phyloP scores from a whole-genome alignment of 805 yeast genomes.

The Grigorovia transvaalensis region DNA sequence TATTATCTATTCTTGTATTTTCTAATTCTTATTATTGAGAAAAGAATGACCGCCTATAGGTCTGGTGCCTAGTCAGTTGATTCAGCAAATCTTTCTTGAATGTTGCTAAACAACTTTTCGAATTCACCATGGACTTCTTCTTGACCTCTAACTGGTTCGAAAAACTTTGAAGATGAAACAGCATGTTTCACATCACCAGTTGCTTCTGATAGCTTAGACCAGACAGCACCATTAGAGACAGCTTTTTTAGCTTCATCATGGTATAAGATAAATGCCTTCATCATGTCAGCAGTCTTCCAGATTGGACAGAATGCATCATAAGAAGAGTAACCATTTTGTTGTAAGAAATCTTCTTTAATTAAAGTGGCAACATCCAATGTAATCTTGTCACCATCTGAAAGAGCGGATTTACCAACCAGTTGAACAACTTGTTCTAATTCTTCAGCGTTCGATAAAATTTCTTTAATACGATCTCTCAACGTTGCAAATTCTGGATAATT shows the following conservation, averaged over 20 bases:
- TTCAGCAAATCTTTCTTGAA: conserved; percentile 89
- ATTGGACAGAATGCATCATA: conserved; percentile 99
- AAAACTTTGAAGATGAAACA: conserved; percentile 90
- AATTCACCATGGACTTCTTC: conserved; percentile 66
- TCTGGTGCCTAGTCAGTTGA: conserved; percentile 60
- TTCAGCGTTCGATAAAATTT: conserved; percentile 92
- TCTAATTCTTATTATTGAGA: background rate
- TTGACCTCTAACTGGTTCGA: conserved; percentile 90
- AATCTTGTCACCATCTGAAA: conserved; percentile 93
- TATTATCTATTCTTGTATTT: no score
- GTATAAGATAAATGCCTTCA: conserved; percentile 86
- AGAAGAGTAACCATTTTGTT: conserved; percentile 97
- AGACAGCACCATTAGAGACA: conserved; percentile 81
- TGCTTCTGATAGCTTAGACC: conserved; percentile 86
- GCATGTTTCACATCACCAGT: conserved; percentile 87
- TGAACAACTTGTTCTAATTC: conserved; percentile 98
- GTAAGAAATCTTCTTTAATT: conserved; percentile 96
- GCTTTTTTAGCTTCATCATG: conserved; percentile 98
- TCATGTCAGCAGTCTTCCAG: conserved; percentile 98
- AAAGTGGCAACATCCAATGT: conserved; percentile 85
- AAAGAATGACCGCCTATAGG: background rate
- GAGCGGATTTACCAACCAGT: conserved; percentile 96
- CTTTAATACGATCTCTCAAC: conserved; percentile 85
- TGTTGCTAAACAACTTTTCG: conserved; percentile 58
- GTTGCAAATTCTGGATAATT: conserved; percentile 86